Evolutionary conservation across 2,329 filamentous ascomycete genomes (phyloP), one percentile per base, ranked within the genome.

Genomic region (Chalaropsis thielavioides): DNA sequence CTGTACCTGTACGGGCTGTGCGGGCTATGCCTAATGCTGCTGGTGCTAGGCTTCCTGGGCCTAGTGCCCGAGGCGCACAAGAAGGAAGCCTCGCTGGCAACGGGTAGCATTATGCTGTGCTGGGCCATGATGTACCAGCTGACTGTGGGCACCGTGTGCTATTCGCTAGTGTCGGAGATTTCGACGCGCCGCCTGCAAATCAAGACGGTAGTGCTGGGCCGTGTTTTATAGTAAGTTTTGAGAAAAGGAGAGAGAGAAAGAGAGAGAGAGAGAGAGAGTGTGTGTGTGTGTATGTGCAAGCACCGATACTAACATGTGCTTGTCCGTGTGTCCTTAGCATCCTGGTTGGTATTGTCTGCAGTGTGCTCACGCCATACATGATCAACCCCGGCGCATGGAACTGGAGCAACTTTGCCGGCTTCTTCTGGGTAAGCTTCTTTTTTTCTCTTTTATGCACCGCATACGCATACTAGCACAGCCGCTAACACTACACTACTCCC

Each of bases 331-430:
- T 3, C 31, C 6, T 4, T 68, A 83, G 82, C 79, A 92, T 94
- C 71, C 77, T 95, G 62, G 88, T 92, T 54, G 87, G 83, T 68
- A 95, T 96, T 69, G 76, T 95, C 70, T 89, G 85, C 72, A 86
- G 84, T 62, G 87, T 95, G 3, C 75, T 96, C 49, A 95, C 90
- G 0, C 91, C 91, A 0, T 95, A 95, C 76, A 96, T 96, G 91
- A 81, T 95, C 51, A 96, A 96, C 76, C 90, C 91, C 0, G 81
- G 79, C 0, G 87, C 84, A 0, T 96, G 92, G 91, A 79, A 95
- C 75, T 96, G 90, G 91, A 80, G 83, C 67, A 94, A 94, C 76
- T 94, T 83, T 70, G 83, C 90, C 0, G 90, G 91, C 35, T 95
- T 95, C 77, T 95, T 95, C 78, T 90, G 90, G 88, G 75, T 81